Evolutionary conservation across 2,329 filamentous ascomycete genomes (phyloP), one percentile per base, ranked within the genome.

Genomic region (Xylariomycetidae sp.): DNA sequence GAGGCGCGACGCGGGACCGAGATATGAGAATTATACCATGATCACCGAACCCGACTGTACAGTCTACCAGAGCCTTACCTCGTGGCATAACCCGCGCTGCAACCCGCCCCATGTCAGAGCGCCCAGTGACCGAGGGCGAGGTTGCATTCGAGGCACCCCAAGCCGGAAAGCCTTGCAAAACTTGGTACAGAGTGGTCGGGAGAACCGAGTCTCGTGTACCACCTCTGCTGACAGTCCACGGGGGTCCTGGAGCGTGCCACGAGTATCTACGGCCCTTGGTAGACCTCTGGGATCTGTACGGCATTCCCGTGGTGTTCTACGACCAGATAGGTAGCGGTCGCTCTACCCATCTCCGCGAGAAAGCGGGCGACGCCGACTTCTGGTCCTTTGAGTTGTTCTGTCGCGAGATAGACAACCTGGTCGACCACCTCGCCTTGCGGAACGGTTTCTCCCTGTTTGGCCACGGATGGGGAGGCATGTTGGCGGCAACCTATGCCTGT

Each of bases 181-280:
- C 39, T 2, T 45, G 37, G 37, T 43, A 45, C 20, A 37, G 32
- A n/a, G 15, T 43, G 13, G 8, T 35, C 10, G 39, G 39, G 4
- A 26, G 27, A 29, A n/a, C n/a, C n/a, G n/a, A n/a, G n/a, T n/a
- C n/a, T n/a, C n/a, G n/a, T n/a, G n/a, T n/a, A n/a, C 2, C 40
- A 8, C 33, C 43, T 2, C 16, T 48, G 10, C 29, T 48, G 23
- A 32, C 29, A 5, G 34, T 48, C 4, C 42, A 43, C 34, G 44
- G 45, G 3, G 45, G 45, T 2, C 45, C 43, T 4, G 45, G 45
- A 1, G 67, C 68, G 2, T 68, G 67, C n/a, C 77, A 82, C 43
- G 67, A 78, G 44, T 68, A 79, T 48, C 64, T 82, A 4, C 72
- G 76, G 16, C 74, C 77, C 9, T 62, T 84, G 36, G 66, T 76